Evolutionary conservation across 1,284 basidiomycete genomes (phyloP), one percentile per base, ranked within the genome.

Genomic region (Ganoderma lingzhi): DNA sequence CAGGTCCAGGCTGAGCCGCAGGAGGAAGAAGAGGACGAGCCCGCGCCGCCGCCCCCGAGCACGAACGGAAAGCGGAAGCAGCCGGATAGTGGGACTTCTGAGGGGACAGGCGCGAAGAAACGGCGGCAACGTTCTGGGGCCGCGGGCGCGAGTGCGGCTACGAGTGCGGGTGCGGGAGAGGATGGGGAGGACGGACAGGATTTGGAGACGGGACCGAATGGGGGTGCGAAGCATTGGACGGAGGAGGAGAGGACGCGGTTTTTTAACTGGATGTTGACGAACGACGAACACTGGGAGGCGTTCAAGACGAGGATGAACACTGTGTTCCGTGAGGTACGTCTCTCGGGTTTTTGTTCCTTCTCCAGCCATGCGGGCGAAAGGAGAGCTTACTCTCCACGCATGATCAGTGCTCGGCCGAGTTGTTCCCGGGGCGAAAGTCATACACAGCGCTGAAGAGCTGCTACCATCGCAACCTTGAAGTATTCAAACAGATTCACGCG

Each of bases 401-500:
- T 28, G 59, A 15, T 19, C 15, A 93, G 92, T 93, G 91, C 73
- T 88, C 91, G 1, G 74, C 79, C 42, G 86, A 90, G 66, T 87
- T 93, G 2, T 93, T 93, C 73, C 87, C 84, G 2, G 86, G 86
- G 55, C 90, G 91, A 78, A 93, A 93, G 78, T 90, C 91, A 12
- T 93, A 92, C 72, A 91, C 93, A 74, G 91, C 91, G 2, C 83
- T 93, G 65, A 93, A 93, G 80, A 91, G 91, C 44, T 93, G 92
- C 74, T 93, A 91, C 73, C 91, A 93, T 76, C 90, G 92, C 74
- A 93, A 93, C 72, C 91, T 93, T 72, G 92, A 92, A 73, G 80
- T 93, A 10, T 93, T 93, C 84, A 92, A 91, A 78, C 91, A 93
- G 77, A 90, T 93, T 48, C 89, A 90, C 75, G 84, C 87, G 3